Percentiles rank a stretch among this genome's conserved stretches.
phyloP scores from a whole-genome alignment of 352 stramenopile species.

The Phytophthora citricola region DNA sequence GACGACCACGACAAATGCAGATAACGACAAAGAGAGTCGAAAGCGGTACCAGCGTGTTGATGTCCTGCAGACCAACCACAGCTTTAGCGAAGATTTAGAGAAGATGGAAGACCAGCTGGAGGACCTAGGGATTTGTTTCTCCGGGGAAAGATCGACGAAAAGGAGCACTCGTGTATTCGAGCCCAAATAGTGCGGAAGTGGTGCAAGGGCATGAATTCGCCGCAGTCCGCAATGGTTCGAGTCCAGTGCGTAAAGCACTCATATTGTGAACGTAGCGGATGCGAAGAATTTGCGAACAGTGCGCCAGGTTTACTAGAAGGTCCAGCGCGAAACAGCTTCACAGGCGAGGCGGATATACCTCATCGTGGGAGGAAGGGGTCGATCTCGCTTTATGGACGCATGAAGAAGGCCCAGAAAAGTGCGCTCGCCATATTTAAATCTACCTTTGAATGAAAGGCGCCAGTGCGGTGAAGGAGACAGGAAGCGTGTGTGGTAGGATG shows the following conservation, averaged over 20 bases:
- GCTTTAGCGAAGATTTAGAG: slow-evolving; percentile 65
- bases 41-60: slow-evolving; percentile 78
- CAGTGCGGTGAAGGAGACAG: slow-evolving; percentile 10
- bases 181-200: slow-evolving; percentile 84
- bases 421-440: slow-evolving; percentile 85
- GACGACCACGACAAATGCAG: slow-evolving; percentile 22
- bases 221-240: slow-evolving; percentile 77
- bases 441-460: slow-evolving; percentile 72
- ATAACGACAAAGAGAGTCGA: slow-evolving; percentile 47
- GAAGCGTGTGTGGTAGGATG: neutral
- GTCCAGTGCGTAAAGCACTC: slow-evolving; percentile 67
- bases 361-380: slow-evolving; percentile 44
- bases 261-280: slow-evolving; percentile 40
- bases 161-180: slow-evolving; percentile 86
- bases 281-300: slow-evolving; percentile 32
- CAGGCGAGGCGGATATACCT: slow-evolving; percentile 19
- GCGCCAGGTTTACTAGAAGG: slow-evolving; percentile 27
- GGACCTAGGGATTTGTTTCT: slow-evolving; percentile 76
- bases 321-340: slow-evolving; percentile 28
- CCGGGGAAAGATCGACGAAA: slow-evolving; percentile 85
- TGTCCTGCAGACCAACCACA: slow-evolving; percentile 70
- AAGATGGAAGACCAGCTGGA: slow-evolving; percentile 88
- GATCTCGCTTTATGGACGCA: slow-evolving; percentile 75
- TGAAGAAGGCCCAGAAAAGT: slow-evolving; percentile 86
- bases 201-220: slow-evolving; percentile 83